Conservation (phyloP, 345 rosid species). For the Aethionema arabicum region DNA sequence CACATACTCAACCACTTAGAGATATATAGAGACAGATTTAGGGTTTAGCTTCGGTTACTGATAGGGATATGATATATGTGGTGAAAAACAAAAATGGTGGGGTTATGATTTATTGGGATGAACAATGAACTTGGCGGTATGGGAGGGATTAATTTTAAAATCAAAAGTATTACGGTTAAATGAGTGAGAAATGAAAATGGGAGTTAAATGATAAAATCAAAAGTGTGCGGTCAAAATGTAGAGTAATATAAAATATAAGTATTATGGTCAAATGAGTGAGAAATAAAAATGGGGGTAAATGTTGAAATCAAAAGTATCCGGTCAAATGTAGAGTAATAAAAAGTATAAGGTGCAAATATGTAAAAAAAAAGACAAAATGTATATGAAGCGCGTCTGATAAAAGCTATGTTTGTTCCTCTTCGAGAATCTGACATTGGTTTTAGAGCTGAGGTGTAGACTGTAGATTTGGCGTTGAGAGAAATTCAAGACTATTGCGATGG, state of each 20-base stretch:
- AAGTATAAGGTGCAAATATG: constrained; percentile 9
- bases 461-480: constrained; percentile 18
- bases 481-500: constrained; percentile 28
- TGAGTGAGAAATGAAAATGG: too few relatives aligned
- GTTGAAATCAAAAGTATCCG: background rate
- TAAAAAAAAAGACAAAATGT: background rate
- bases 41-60: constrained; percentile 23
- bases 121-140: too few relatives aligned
- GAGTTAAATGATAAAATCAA: background rate
- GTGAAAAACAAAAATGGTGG: too few relatives aligned
- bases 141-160: too few relatives aligned
- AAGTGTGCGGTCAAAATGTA: background rate
- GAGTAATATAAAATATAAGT: too few relatives aligned
- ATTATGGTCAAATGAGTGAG: too few relatives aligned
- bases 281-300: constrained; percentile 7
- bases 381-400: constrained; percentile 22
- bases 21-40: background rate
- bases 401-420: constrained; percentile 3
- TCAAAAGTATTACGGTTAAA: too few relatives aligned
- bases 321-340: background rate
- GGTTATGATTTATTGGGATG: too few relatives aligned
- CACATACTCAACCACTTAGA: too few relatives aligned
- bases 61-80: too few relatives aligned
- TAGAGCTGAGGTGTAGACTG: background rate
- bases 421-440: constrained; percentile 4